A percentile compares a stretch with the other conserved stretches of the same genome.
phyloP scores from a whole-genome alignment of 371 early-diverging fungal genomes.

The Circinella umbellata region DNA sequence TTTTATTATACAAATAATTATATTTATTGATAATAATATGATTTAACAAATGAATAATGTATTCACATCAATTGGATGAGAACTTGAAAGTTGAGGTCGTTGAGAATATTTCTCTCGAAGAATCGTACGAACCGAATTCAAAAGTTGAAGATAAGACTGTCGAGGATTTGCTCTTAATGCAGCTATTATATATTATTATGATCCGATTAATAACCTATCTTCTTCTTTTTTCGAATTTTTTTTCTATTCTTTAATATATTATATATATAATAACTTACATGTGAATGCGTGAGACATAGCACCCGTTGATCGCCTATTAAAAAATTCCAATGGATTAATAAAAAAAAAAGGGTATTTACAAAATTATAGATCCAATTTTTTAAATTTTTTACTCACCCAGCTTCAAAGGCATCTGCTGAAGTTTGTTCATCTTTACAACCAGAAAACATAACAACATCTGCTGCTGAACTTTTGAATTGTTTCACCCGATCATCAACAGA shows the following conservation, averaged over 20 bases:
- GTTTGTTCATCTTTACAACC: conserved; percentile 93
- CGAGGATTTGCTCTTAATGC: conserved; percentile 63
- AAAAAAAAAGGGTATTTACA: too few species aligned
- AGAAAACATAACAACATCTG: conserved; percentile 87
- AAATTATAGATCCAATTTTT: too few species aligned
- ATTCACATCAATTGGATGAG: conserved; percentile 67
- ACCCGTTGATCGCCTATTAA: conserved; percentile 39
- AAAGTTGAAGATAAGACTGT: conserved; percentile 76
- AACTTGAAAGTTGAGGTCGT: conserved; percentile 83
- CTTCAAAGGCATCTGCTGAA: conserved; percentile 79
- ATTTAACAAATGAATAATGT: conserved; percentile 20
- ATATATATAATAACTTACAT: not conserved
- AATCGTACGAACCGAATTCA: conserved; percentile 73
- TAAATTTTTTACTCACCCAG: conserved; percentile 23
- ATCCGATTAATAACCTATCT: not conserved
- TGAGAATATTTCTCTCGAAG: conserved; percentile 77
- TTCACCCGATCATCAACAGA: conserved; percentile 37
- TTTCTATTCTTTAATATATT: not conserved
- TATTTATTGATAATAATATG: too few species aligned
- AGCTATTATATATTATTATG: conserved; percentile 21
- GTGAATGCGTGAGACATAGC: conserved; percentile 3
- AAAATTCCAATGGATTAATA: too few species aligned
- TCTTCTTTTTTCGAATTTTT: not conserved
- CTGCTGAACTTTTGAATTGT: conserved; percentile 60
- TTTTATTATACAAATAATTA: too few species aligned